A percentile compares a stretch with the other conserved stretches of the same genome.
Evolutionary conservation across 176 grass and related monocot species (phyloP).

Genomic region (Raddia distichophylla): DNA sequence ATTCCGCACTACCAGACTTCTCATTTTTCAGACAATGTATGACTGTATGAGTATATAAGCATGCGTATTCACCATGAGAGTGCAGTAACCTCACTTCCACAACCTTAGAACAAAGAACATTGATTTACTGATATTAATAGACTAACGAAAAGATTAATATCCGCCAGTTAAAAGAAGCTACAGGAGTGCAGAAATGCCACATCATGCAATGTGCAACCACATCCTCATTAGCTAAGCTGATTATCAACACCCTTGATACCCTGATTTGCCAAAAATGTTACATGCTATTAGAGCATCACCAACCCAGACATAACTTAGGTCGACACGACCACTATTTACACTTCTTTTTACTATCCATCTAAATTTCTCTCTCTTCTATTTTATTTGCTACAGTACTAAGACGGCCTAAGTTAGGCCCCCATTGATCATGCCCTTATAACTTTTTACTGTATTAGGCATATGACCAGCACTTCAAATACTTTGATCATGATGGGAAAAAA

Average conservation of each 20-base stretch:
- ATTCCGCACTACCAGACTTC: background rate
- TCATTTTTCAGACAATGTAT: background rate
- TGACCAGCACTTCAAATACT: slow-evolving; percentile 21
- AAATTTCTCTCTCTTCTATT: too few relatives aligned
- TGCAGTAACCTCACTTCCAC: slow-evolving; percentile 21
- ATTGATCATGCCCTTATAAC: background rate
- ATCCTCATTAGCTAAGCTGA: slow-evolving; percentile 20
- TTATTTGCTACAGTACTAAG: too few relatives aligned
- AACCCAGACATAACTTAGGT: too few relatives aligned
- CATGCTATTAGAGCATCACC: background rate
- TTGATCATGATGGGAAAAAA: background rate
- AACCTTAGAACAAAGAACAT: slow-evolving; percentile 20
- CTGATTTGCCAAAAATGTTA: background rate
- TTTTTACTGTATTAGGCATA: slow-evolving; percentile 13
- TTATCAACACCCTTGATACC: slow-evolving; percentile 11
- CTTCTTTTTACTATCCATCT: too few relatives aligned
- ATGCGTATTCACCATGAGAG: slow-evolving; percentile 3
- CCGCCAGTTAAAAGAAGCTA: background rate
- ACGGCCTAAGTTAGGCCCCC: too few relatives aligned
- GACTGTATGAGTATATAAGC: background rate
- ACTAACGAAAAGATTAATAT: slow-evolving; percentile 14
- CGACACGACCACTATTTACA: too few relatives aligned
- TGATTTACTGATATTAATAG: background rate
- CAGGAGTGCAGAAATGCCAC: slow-evolving; percentile 14
- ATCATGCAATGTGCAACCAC: background rate